These are phyloP conservation scores for Aspergillus sp. DNA, from an alignment of 2,329 filamentous ascomycete species.

Conservation along the genomic window DNA sequence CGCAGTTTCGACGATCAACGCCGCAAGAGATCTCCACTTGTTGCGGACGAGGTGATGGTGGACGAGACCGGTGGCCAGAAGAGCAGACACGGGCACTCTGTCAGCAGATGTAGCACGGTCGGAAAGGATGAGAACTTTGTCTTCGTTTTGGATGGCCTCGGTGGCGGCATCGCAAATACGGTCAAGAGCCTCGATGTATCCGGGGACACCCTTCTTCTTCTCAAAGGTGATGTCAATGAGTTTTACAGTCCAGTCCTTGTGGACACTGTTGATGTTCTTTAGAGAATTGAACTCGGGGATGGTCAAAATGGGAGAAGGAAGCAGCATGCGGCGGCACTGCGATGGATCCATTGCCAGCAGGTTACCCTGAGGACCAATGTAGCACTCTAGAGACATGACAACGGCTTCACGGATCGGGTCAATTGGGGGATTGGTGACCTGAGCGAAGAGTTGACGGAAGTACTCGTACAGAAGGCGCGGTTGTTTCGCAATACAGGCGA, in stretches of 20 bases:
- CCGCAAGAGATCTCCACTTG: conserved; percentile 89
- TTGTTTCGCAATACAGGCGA: conserved; percentile 87
- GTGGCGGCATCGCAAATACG: conserved; percentile 83
- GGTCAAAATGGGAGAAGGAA: conserved; percentile 85
- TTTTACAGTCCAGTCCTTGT: conserved; percentile 83
- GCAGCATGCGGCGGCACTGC: conserved; percentile 80
- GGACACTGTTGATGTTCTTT: conserved; percentile 69
- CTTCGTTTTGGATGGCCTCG: conserved; percentile 75
- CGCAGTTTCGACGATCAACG: conserved; percentile 84
- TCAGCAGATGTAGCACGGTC: conserved; percentile 82
- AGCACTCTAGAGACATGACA: conserved; percentile 96
- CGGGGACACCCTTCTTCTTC: conserved; percentile 76
- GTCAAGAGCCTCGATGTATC: conserved; percentile 85
- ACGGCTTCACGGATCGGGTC: conserved; percentile 96
- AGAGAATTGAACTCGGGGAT: conserved; percentile 88
- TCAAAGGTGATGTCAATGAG: conserved; percentile 92
- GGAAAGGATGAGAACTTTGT: conserved; percentile 85
- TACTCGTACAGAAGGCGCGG: conserved; percentile 91
- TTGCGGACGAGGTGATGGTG: conserved; percentile 95
- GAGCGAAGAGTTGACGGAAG: conserved; percentile 95
- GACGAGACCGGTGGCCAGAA: conserved; percentile 87
- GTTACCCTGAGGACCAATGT: conserved; percentile 94
- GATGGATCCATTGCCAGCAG: conserved; percentile 88
- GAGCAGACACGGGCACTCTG: conserved; percentile 79
- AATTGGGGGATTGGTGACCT: conserved; percentile 97